Evolutionary conservation across 371 early-diverging fungal species (phyloP).

Genomic region (Mucor saturninus): DNA sequence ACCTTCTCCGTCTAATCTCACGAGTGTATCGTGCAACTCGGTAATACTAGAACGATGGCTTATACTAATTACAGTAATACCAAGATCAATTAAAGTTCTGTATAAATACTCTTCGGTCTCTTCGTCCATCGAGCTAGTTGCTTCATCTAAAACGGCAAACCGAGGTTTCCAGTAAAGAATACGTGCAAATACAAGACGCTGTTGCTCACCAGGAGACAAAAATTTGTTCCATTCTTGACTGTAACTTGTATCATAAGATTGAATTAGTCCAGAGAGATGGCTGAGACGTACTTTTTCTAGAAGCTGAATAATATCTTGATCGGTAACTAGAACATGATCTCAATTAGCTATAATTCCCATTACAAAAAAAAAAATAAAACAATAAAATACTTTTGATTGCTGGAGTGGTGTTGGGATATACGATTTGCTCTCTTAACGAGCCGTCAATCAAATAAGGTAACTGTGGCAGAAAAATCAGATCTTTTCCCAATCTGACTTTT

Average conservation of each 20-base stretch:
- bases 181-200: slow-evolving; percentile 73
- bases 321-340: slow-evolving; percentile 40
- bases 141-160: slow-evolving; percentile 81
- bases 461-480: slow-evolving; percentile 74
- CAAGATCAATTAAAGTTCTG: slow-evolving; percentile 29
- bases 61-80: slow-evolving; percentile 72
- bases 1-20: slow-evolving; percentile 53
- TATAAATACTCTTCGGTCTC: slow-evolving; percentile 60
- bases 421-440: slow-evolving; percentile 73
- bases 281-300: slow-evolving; percentile 57
- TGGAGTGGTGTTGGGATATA: slow-evolving; percentile 50
- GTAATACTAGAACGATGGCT: slow-evolving; percentile 63
- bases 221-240: slow-evolving; percentile 68
- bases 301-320: slow-evolving; percentile 50
- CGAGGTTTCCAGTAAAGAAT: slow-evolving; percentile 67
- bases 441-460: slow-evolving; percentile 70
- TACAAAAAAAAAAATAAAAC: too few relatives aligned
- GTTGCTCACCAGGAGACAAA: slow-evolving; percentile 83
- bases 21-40: slow-evolving; percentile 52
- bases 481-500: slow-evolving; percentile 25
- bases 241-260: slow-evolving; percentile 56
- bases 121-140: slow-evolving; percentile 73
- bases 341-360: too few relatives aligned
- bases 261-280: slow-evolving; percentile 51
- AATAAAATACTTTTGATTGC: slow-evolving; percentile 33